Base-by-base conservation (phyloP, 106 monocot species). In the Platanthera zijinensis region DNA sequence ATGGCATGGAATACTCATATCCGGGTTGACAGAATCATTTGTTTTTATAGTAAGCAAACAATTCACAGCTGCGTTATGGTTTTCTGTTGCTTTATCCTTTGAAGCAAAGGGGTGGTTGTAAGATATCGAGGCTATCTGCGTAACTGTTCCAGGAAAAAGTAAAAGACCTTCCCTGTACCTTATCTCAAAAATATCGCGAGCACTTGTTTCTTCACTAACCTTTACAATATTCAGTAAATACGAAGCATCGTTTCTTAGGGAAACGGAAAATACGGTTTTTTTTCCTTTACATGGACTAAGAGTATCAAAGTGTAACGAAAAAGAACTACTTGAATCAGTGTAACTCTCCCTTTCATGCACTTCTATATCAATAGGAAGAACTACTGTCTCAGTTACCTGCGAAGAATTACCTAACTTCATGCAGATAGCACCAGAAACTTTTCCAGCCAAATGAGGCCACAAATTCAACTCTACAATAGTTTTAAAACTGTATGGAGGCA, bases 341-440 rank as follows among this genome's bases (percentile, higher is more conserved):
- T 83, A 81, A 62, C 10, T 75, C 50, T 62, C 66, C 21, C 48
- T 83, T 50, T 72, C 62, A 49, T 83, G 78, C 69, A 88, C 80
- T 56, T 86, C 79, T 73, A 79, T 78, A 57, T 88, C 86, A 76
- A 90, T 67, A 49, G 94, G 94, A 50, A 94, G 71, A 52, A 90
- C 63, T 69, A 90, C 50, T 22, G 72, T 78, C 66, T 83, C 80
- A 10, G 59, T 78, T 32, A 80, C 80, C 6, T 59, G 10, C 7
- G 74, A 83, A 56, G 84, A 77, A 78, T 50, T 78, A 8, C 78
- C 39, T 53, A 94, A 73, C 66, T 80, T 80, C 83, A 94, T 30
- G 78, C 85, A 94, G 50, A 90, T 77, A 61, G 84, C 81, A 56
- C 94, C 94, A 28, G 77, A 86, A 66, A 86, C 17, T 52, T 80